Conservation (phyloP, 1,284 basidiomycete species). For the Cryptococcus sp. region DNA sequence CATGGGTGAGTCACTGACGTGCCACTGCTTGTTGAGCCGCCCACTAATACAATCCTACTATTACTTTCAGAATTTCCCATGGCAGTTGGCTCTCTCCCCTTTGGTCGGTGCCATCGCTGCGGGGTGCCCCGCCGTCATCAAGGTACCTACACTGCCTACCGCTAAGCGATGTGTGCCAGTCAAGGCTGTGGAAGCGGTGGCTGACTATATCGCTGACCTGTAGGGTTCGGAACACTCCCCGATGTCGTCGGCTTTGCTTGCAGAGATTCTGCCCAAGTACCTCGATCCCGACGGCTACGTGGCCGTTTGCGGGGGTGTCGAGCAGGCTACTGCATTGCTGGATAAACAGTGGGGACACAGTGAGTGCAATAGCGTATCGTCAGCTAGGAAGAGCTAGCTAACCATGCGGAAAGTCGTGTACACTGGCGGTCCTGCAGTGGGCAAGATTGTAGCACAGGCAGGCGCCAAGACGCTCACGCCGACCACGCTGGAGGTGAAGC, state of each 20-base stretch:
- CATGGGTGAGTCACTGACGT: constrained; percentile 31
- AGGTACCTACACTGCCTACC: constrained; percentile 47
- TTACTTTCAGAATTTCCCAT: constrained; percentile 56
- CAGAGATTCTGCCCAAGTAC: constrained; percentile 74
- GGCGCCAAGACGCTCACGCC: constrained; percentile 85
- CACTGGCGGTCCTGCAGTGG: constrained; percentile 67
- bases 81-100: constrained; percentile 55
- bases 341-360: constrained; percentile 84
- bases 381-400: background rate
- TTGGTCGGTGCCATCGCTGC: constrained; percentile 75
- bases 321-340: constrained; percentile 72
- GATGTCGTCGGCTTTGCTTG: constrained; percentile 62
- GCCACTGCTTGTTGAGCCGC: background rate
- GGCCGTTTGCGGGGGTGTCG: constrained; percentile 71
- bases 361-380: constrained; percentile 48
- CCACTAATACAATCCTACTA: background rate
- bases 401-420: constrained; percentile 60
- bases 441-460: constrained; percentile 70
- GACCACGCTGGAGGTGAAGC: constrained; percentile 60
- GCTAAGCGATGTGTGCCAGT: no score
- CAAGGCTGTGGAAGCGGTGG: no score
- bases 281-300: constrained; percentile 68
- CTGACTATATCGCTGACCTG: background rate
- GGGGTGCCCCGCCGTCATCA: constrained; percentile 69
- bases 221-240: constrained; percentile 72